Percentiles rank a stretch among this genome's conserved stretches.
Evolutionary conservation across 768 basidiomycete species (phyloP).

Genomic region (Clathrus columnatus): DNA sequence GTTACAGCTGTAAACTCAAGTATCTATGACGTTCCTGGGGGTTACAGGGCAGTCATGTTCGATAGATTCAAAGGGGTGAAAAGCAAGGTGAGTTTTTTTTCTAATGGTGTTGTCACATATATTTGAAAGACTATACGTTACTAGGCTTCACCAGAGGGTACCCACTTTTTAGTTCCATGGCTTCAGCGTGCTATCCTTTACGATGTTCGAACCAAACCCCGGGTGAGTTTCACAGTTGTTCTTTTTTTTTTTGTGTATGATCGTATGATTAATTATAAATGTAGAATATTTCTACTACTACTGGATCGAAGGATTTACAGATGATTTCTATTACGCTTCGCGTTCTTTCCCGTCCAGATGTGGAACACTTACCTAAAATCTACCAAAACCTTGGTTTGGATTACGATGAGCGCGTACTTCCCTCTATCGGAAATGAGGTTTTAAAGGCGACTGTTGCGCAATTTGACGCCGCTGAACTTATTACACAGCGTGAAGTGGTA

Average conservation of each 20-base stretch:
- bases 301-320: slow-evolving; percentile 96
- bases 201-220: slow-evolving; percentile 94
- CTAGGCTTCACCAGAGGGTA: slow-evolving; percentile 86
- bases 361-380: slow-evolving; percentile 79
- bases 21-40: slow-evolving; percentile 63
- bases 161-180: slow-evolving; percentile 94
- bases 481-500: slow-evolving; percentile 96
- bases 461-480: slow-evolving; percentile 93
- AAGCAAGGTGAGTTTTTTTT: slow-evolving; percentile 45
- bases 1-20: slow-evolving; percentile 37
- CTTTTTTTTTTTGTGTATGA: neutral
- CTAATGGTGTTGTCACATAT: neutral
- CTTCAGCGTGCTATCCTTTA: slow-evolving; percentile 93
- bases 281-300: slow-evolving; percentile 96
- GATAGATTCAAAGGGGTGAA: slow-evolving; percentile 92
- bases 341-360: slow-evolving; percentile 90
- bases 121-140: slow-evolving; percentile 6
- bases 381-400: slow-evolving; percentile 93
- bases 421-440: slow-evolving; percentile 97
- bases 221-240: slow-evolving; percentile 42
- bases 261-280: slow-evolving; percentile 11
- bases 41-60: slow-evolving; percentile 95
- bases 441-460: slow-evolving; percentile 97
- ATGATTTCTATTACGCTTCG: slow-evolving; percentile 97
- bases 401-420: slow-evolving; percentile 96